These are phyloP conservation scores for Mucor piriformis DNA, from an alignment of 371 early-diverging fungal genomes.

Conservation along the genomic window DNA sequence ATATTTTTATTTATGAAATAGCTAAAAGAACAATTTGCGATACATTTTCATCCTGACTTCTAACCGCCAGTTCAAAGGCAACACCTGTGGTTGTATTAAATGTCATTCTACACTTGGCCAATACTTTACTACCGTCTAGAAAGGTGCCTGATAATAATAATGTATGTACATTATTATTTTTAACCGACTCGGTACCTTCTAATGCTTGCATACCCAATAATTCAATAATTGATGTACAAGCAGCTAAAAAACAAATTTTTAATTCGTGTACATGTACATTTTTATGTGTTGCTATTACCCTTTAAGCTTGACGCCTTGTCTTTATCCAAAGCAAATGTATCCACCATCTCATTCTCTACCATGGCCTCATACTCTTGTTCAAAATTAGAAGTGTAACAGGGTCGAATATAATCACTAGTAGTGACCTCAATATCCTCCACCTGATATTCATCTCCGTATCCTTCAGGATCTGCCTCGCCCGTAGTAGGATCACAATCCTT, in stretches of 20 bases:
- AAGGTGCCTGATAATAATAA: constrained; percentile 83
- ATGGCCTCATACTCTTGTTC: constrained; percentile 76
- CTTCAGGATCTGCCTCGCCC: constrained; percentile 88
- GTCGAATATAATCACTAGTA: constrained; percentile 88
- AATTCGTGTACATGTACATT: constrained; percentile 44
- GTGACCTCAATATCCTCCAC: constrained; percentile 89
- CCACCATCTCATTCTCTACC: constrained; percentile 75
- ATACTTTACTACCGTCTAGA: constrained; percentile 70
- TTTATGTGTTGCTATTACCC: constrained; percentile 72
- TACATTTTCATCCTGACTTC: constrained; percentile 67
- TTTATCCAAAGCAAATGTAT: constrained; percentile 80
- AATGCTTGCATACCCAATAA: constrained; percentile 84
- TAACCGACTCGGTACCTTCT: constrained; percentile 69
- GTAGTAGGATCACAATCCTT: constrained; percentile 96
- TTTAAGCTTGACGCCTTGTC: constrained; percentile 65
- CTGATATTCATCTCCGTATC: constrained; percentile 94
- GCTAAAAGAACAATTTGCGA: constrained; percentile 73
- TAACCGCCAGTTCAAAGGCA: constrained; percentile 85
- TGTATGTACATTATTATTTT: constrained; percentile 80
- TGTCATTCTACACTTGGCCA: constrained; percentile 86
- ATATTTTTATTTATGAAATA: constrained; percentile 52
- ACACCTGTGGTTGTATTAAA: constrained; percentile 79
- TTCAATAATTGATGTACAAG: constrained; percentile 66
- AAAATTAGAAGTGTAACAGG: constrained; percentile 66
- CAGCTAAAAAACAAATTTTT: constrained; percentile 42